Evolutionary conservation across 345 rosid genomes (phyloP).

Genomic region (Barbarea vulgaris): DNA sequence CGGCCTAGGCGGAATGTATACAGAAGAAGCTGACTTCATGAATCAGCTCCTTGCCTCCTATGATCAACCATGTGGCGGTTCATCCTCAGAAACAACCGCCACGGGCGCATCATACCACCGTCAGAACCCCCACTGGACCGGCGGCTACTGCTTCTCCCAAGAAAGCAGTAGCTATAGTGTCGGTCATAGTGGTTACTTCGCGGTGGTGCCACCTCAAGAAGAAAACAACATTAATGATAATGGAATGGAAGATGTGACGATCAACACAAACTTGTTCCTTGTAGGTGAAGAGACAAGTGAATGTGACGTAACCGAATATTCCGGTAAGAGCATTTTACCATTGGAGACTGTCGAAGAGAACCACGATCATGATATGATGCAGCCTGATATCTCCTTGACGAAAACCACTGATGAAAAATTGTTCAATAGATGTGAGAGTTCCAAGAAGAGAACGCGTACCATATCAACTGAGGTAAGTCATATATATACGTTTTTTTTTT

Average conservation of each 20-base stretch:
- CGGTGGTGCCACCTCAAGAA: conserved; percentile 35
- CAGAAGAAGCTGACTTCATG: conserved; percentile 78
- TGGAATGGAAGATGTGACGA: conserved; percentile 41
- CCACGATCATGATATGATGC: conserved; percentile 24
- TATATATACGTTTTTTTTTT: neutral
- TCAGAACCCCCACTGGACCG: conserved; percentile 13
- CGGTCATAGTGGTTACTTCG: conserved; percentile 11
- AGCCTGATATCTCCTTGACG: conserved; percentile 15
- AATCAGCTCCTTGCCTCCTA: conserved; percentile 56
- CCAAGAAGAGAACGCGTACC: conserved; percentile 61
- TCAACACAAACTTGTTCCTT: conserved; percentile 48
- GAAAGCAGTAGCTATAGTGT: conserved; percentile 45
- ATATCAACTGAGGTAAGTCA: conserved; percentile 53
- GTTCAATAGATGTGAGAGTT: conserved; percentile 35
- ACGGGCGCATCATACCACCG: conserved; percentile 22
- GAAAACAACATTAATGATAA: conserved; percentile 26
- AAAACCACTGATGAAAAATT: conserved; percentile 37
- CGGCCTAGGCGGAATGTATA: conserved; percentile 50
- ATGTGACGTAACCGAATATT: conserved; percentile 40
- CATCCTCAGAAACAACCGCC: conserved; percentile 27
- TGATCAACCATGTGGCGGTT: conserved; percentile 35
- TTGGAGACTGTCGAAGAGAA: conserved; percentile 27
- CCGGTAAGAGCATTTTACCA: conserved; percentile 26
- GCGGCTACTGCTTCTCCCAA: conserved; percentile 40
- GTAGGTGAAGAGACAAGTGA: conserved; percentile 47